These are phyloP conservation scores for Chaetoceros tenuissimus DNA, from an alignment of 108 stramenopile species.

Conservation along the genomic window DNA sequence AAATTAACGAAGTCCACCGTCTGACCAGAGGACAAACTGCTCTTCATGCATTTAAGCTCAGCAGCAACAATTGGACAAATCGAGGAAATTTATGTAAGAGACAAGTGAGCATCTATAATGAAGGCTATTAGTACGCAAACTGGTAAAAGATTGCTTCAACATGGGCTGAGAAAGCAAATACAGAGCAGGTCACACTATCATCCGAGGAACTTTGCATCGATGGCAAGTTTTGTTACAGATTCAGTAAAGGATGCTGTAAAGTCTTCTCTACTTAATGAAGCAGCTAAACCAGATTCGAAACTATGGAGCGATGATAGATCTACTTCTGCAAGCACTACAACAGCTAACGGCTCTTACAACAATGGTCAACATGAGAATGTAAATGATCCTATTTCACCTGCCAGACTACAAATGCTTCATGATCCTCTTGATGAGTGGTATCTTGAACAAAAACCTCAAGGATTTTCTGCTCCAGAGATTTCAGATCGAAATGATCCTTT, in stretches of 20 bases:
- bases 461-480: slow-evolving; percentile 33
- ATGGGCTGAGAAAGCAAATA: too few relatives aligned
- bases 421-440: slow-evolving; percentile 77
- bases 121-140: too few relatives aligned
- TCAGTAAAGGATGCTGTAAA: slow-evolving; percentile 61
- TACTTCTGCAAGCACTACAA: slow-evolving; percentile 7
- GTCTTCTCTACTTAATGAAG: slow-evolving; percentile 60
- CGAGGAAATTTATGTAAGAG: too few relatives aligned
- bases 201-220: background rate
- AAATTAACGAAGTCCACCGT: too few relatives aligned
- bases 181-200: too few relatives aligned
- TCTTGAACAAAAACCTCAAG: slow-evolving; percentile 28
- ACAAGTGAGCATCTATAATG: too few relatives aligned
- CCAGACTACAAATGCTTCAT: slow-evolving; percentile 7
- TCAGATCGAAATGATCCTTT: slow-evolving; percentile 53
- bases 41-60: too few relatives aligned
- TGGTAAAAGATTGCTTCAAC: too few relatives aligned
- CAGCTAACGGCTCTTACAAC: slow-evolving; percentile 8
- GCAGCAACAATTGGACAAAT: too few relatives aligned
- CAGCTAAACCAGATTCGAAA: slow-evolving; percentile 46
- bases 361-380: slow-evolving; percentile 23
- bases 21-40: too few relatives aligned
- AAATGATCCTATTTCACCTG: slow-evolving; percentile 31
- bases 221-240: slow-evolving; percentile 15
- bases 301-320: slow-evolving; percentile 43